Conservation (phyloP, 495 filamentous ascomycete species). For the Emericellopsis terricola region DNA sequence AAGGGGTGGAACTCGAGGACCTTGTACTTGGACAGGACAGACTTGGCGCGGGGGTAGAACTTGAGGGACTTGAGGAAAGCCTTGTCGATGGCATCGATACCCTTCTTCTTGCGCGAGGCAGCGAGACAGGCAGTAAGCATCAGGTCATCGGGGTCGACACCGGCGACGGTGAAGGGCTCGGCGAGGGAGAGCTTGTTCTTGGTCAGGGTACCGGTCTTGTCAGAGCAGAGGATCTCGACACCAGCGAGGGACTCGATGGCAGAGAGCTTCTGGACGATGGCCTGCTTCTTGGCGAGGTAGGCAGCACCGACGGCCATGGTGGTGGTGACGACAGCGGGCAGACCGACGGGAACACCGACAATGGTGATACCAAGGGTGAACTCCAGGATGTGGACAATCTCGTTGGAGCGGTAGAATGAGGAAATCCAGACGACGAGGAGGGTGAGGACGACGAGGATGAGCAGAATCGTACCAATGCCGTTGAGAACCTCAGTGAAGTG, state of each 20-base stretch:
- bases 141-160: constrained; percentile 64
- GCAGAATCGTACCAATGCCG: constrained; percentile 66
- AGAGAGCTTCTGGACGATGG: constrained; percentile 89
- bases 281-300: constrained; percentile 86
- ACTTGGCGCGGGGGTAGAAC: constrained; percentile 40
- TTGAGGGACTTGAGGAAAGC: constrained; percentile 68
- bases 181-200: constrained; percentile 81
- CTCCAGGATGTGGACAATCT: constrained; percentile 56
- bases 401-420: constrained; percentile 71
- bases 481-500: constrained; percentile 85
- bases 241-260: constrained; percentile 89
- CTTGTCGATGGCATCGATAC: constrained; percentile 89
- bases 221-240: constrained; percentile 93
- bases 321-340: constrained; percentile 86
- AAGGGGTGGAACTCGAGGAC: constrained; percentile 73
- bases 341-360: constrained; percentile 89
- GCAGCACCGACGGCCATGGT: constrained; percentile 94
- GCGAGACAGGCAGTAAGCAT: constrained; percentile 86
- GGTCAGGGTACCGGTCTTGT: constrained; percentile 89
- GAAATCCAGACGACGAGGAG: constrained; percentile 71
- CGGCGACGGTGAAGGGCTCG: constrained; percentile 67
- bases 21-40: constrained; percentile 55
- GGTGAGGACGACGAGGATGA: constrained; percentile 65
- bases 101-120: constrained; percentile 84
- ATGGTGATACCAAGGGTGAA: constrained; percentile 80